A percentile compares a stretch with the other conserved stretches of the same genome.
Conservation (phyloP, 2,329 filamentous ascomycete species). For the Lasiodiplodia hormozganensis region DNA sequence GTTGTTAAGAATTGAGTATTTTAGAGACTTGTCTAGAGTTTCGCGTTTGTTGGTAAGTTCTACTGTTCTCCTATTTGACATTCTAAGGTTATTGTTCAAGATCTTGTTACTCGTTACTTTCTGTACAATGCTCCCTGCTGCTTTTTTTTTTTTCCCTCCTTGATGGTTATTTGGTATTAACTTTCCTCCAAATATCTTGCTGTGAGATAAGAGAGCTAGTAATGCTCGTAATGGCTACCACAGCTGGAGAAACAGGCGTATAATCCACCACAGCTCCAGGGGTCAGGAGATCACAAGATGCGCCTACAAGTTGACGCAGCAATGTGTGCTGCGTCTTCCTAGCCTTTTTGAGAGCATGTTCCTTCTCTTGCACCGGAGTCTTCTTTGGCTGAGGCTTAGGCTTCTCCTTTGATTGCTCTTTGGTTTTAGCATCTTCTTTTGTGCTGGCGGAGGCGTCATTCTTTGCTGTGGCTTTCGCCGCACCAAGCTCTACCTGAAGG, state of each 20-base stretch:
- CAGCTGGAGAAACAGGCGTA: constrained; percentile 1
- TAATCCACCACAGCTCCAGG: constrained; percentile 23
- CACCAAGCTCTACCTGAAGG: neutral
- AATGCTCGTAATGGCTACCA: constrained; percentile 24
- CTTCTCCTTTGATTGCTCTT: neutral
- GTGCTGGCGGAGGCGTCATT: neutral
- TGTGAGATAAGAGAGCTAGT: constrained; percentile 21
- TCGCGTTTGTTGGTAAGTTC: neutral
- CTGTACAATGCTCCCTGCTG: neutral
- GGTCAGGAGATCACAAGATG: constrained; percentile 20
- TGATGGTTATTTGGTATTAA: neutral
- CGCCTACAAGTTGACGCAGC: constrained; percentile 11
- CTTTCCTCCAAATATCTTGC: constrained; percentile 24
- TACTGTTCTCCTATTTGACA: neutral
- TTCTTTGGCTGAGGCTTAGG: neutral
- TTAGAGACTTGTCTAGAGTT: neutral
- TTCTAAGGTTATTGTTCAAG: neutral
- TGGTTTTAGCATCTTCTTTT: neutral
- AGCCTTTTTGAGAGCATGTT: constrained; percentile 5
- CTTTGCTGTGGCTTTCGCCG: neutral
- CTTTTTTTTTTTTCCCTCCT: no score
- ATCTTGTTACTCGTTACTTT: neutral
- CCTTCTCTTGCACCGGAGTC: neutral
- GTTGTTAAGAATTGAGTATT: neutral
- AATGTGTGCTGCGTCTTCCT: neutral